A percentile compares a stretch with the other conserved stretches of the same genome.
Evolutionary conservation across 2,329 filamentous ascomycete species (phyloP).

Genomic region (Aspergillus sp.): DNA sequence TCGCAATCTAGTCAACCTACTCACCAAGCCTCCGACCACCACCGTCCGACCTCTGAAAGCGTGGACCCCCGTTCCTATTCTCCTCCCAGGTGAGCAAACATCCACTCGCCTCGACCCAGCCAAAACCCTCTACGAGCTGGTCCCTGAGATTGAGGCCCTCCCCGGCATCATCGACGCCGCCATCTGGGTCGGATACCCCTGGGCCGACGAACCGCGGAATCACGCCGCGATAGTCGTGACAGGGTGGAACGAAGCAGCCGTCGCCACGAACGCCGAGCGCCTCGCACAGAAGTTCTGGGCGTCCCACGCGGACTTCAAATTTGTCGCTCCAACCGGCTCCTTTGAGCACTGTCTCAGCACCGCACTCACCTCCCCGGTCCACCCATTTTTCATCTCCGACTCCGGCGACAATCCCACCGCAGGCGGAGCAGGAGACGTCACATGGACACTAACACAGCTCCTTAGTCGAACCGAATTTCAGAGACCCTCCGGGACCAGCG

Average conservation of each 20-base stretch:
- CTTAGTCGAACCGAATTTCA: conserved; percentile 48
- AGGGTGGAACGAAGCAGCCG: conserved; percentile 46
- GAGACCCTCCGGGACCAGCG: conserved; percentile 32
- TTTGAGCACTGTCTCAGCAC: conserved; percentile 48
- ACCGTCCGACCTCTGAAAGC: conserved; percentile 46
- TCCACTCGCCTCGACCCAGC: conserved; percentile 54
- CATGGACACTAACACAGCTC: conserved; percentile 49
- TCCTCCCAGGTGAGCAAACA: conserved; percentile 55
- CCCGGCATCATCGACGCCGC: conserved; percentile 50
- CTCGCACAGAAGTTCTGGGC: conserved; percentile 51
- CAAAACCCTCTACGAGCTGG: conserved; percentile 49
- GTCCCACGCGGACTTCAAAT: conserved; percentile 47
- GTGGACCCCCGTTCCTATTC: conserved; percentile 52
- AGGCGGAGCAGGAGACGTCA: conserved; percentile 54
- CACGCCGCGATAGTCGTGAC: conserved; percentile 51
- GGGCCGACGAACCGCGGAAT: conserved; percentile 56
- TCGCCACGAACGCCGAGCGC: conserved; percentile 42
- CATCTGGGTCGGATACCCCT: conserved; percentile 57
- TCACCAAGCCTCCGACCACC: conserved; percentile 20
- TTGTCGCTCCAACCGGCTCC: conserved; percentile 51
- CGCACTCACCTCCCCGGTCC: conserved; percentile 39
- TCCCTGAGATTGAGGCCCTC: conserved; percentile 43
- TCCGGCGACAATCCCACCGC: conserved; percentile 57
- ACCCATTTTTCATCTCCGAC: conserved; percentile 55
- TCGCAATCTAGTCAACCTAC: conserved; percentile 45